Percentiles rank a stretch among this genome's conserved stretches.
Conservation (phyloP, 306 rosid genomes). For the Prunus campanulata region DNA sequence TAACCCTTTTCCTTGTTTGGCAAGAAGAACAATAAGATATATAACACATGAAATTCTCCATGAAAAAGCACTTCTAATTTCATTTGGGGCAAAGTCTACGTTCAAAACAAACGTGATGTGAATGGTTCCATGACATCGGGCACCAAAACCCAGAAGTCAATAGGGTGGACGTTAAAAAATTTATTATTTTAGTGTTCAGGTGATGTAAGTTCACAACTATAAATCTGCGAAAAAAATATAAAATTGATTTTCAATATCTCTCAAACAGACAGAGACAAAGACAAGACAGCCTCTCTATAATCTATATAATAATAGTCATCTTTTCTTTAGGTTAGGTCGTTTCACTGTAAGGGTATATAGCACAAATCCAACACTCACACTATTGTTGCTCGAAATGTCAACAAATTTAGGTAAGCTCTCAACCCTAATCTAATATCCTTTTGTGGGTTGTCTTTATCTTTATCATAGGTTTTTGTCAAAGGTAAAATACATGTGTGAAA, state of each 20-base stretch:
- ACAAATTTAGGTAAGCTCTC: slow-evolving; percentile 27
- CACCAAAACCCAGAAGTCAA: slow-evolving; percentile 45
- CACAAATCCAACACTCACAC: slow-evolving; percentile 15
- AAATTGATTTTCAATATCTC: background rate
- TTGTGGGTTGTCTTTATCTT: background rate
- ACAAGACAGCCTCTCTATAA: slow-evolving; percentile 11
- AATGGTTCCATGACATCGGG: slow-evolving; percentile 28
- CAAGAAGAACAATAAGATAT: background rate
- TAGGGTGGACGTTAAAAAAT: slow-evolving; percentile 30
- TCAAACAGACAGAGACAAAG: slow-evolving; percentile 5
- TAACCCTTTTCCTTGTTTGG: background rate
- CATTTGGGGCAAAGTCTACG: background rate
- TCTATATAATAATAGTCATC: background rate
- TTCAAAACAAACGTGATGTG: background rate
- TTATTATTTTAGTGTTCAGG: slow-evolving; percentile 12
- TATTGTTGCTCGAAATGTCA: slow-evolving; percentile 34
- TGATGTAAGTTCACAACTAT: slow-evolving; percentile 2
- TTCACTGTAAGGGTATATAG: background rate
- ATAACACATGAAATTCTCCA: background rate
- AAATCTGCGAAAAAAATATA: background rate
- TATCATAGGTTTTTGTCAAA: background rate
- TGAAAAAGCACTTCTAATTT: background rate
- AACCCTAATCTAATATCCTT: background rate
- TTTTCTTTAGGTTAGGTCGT: slow-evolving; percentile 22
- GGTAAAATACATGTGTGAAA: background rate